Conservation (phyloP, 345 rosid species). For the Nasturtium officinale region DNA sequence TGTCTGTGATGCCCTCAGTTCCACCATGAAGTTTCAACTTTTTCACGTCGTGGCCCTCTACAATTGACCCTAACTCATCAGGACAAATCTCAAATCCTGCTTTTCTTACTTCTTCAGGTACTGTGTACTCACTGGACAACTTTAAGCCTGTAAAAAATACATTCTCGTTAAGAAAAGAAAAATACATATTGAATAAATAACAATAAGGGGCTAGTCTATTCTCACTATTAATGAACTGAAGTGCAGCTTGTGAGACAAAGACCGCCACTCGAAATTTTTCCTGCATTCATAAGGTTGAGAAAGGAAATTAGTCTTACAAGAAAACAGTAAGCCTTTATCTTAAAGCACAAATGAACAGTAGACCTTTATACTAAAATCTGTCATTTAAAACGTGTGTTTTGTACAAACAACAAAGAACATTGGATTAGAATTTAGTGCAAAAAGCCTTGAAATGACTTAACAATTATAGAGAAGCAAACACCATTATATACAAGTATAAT, state of each 20-base stretch:
- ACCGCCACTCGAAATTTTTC: constrained; percentile 85
- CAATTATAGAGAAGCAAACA: not conserved
- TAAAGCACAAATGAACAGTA: not conserved
- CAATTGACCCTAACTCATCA: constrained; percentile 82
- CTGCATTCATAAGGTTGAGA: constrained; percentile 45
- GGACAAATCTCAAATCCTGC: constrained; percentile 88
- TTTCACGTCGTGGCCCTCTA: constrained; percentile 84
- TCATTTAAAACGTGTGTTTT: not conserved
- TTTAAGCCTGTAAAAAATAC: constrained; percentile 53
- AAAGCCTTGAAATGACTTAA: not conserved
- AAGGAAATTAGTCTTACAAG: not conserved
- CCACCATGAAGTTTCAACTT: constrained; percentile 77
- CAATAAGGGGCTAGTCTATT: constrained; percentile 13
- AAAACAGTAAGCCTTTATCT: not conserved
- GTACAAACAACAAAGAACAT: not conserved
- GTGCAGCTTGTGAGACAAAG: constrained; percentile 93
- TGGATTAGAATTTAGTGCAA: not conserved
- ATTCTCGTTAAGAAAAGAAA: constrained; percentile 34
- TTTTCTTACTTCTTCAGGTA: constrained; percentile 70
- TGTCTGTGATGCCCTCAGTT: constrained; percentile 60
- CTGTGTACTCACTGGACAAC: constrained; percentile 65
- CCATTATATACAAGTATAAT: not conserved
- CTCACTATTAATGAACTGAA: constrained; percentile 79
- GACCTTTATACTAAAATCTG: not conserved
- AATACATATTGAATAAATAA: not conserved